Percentiles rank a stretch among this genome's conserved stretches.
These are phyloP conservation scores for Luvunga scandens DNA, from an alignment of 345 rosid species.

Conservation along the genomic window DNA sequence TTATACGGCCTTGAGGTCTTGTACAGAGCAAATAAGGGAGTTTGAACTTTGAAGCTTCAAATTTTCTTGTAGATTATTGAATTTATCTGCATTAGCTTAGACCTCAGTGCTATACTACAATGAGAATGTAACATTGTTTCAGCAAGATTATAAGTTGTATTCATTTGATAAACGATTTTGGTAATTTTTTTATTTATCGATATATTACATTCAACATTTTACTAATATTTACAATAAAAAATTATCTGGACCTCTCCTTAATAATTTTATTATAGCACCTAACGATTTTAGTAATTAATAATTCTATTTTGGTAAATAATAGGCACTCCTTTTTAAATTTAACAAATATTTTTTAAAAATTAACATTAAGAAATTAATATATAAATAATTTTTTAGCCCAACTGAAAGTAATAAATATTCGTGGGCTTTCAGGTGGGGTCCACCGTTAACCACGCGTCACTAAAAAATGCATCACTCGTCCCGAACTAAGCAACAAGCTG, in stretches of 20 bases:
- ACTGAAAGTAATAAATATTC: not conserved
- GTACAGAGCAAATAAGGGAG: conserved; percentile 32
- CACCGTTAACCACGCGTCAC: not conserved
- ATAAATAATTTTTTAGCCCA: not conserved
- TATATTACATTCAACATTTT: no score
- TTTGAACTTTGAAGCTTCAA: conserved; percentile 25
- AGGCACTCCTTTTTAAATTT: no score
- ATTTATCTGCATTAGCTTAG: not conserved
- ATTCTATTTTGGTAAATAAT: no score
- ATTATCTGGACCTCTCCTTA: no score
- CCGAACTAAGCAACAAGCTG: not conserved
- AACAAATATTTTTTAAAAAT: no score
- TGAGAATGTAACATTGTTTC: not conserved
- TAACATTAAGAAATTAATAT: not conserved
- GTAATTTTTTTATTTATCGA: no score
- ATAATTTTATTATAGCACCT: no score
- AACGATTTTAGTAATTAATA: no score
- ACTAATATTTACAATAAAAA: no score
- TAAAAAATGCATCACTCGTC: not conserved
- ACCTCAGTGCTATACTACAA: not conserved
- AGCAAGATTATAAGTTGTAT: no score
- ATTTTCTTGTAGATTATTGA: conserved; percentile 15
- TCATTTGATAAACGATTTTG: no score
- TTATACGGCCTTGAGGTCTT: conserved; percentile 34
- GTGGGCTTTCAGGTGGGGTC: not conserved